A percentile compares a stretch with the other conserved stretches of the same genome.
Evolutionary conservation across 257 asterid species (phyloP).

Genomic region (Solanum virginianum): DNA sequence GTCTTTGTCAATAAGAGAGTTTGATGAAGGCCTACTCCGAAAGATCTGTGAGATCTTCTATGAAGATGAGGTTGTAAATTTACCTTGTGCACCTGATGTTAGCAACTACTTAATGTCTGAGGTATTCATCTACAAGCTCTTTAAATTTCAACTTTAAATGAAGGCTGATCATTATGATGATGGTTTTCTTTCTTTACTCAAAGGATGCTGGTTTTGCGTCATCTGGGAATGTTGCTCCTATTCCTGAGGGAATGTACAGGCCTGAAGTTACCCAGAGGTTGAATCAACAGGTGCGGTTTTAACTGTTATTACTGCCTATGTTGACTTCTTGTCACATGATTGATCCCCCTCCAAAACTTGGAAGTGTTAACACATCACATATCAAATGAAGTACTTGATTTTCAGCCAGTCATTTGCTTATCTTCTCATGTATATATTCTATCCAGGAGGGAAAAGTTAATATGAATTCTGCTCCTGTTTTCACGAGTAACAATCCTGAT

Average conservation of each 20-base stretch:
- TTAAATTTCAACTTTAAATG: not conserved
- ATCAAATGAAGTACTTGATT: not conserved
- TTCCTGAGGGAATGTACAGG: conserved; percentile 74
- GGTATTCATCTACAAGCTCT: conserved; percentile 24
- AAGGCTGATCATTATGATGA: conserved; percentile 5
- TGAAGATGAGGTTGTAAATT: conserved; percentile 70
- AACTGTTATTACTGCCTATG: not conserved
- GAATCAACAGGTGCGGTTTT: conserved; percentile 32
- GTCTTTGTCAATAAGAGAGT: conserved; percentile 48
- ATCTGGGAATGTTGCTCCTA: conserved; percentile 56
- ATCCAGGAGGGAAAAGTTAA: conserved; percentile 62
- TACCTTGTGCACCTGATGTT: conserved; percentile 87
- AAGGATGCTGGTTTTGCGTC: conserved; percentile 61
- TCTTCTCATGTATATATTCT: not conserved
- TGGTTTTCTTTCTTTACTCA: not conserved
- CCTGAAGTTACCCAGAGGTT: conserved; percentile 62
- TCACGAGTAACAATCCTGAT: conserved; percentile 29
- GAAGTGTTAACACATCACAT: not conserved
- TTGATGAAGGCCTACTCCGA: conserved; percentile 58
- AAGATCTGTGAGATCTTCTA: conserved; percentile 62
- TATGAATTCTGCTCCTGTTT: conserved; percentile 24
- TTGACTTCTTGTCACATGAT: not conserved
- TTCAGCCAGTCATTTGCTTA: conserved; percentile 1
- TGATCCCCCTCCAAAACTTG: not conserved
- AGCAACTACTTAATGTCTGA: conserved; percentile 89